These are phyloP conservation scores for Collybiopsis luxurians DNA, from an alignment of 768 basidiomycete genomes.

Conservation along the genomic window DNA sequence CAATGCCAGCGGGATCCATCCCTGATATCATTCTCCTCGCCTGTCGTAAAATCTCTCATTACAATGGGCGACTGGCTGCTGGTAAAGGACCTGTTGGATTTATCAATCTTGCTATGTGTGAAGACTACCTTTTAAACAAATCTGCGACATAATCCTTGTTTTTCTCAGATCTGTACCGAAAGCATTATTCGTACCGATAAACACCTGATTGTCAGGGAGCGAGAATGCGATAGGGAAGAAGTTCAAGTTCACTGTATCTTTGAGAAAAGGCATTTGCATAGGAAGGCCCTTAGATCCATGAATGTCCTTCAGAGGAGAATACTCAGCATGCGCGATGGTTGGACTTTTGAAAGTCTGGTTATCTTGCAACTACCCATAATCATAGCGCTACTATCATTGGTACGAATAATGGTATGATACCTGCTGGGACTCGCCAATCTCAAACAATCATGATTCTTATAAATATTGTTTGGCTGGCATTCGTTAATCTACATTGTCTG, in stretches of 20 bases:
- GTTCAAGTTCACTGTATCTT: constrained; percentile 76
- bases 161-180: too few relatives aligned
- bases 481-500: too few relatives aligned
- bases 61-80: too few relatives aligned
- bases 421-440: constrained; percentile 78
- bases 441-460: constrained; percentile 60
- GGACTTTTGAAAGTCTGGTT: constrained; percentile 80
- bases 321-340: constrained; percentile 77
- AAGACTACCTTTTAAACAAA: too few relatives aligned
- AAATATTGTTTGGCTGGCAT: too few relatives aligned
- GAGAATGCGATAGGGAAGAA: constrained; percentile 76
- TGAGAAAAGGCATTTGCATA: constrained; percentile 59
- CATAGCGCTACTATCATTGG: constrained; percentile 78
- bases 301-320: constrained; percentile 77
- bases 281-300: constrained; percentile 66
- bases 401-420: constrained; percentile 72
- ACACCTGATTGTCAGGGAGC: constrained; percentile 67
- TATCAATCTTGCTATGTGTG: too few relatives aligned
- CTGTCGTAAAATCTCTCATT: too few relatives aligned
- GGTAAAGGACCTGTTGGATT: too few relatives aligned
- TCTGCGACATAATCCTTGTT: too few relatives aligned
- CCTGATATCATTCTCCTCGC: too few relatives aligned
- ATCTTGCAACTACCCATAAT: constrained; percentile 77
- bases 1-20: too few relatives aligned
- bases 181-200: constrained; percentile 76